These are phyloP conservation scores for Calonectria pauciramosa DNA, from an alignment of 2,329 filamentous ascomycete species.

Conservation along the genomic window DNA sequence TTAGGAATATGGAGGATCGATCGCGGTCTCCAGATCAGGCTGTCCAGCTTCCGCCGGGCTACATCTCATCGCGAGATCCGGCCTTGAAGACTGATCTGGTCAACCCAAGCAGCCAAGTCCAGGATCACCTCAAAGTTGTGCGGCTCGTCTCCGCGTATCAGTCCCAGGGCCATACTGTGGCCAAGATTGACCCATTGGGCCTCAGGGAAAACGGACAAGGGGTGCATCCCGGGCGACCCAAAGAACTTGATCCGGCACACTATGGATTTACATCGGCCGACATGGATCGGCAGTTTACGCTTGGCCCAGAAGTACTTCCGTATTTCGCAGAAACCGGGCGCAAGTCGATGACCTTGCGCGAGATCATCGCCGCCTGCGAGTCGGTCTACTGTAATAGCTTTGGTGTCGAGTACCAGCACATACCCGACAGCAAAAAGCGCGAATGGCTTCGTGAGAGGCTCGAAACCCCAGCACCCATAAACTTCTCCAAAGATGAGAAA, in stretches of 20 bases:
- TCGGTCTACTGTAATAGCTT: conserved; percentile 97
- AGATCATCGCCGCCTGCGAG: conserved; percentile 93
- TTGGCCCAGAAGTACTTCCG: conserved; percentile 94
- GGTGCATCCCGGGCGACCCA: conserved; percentile 87
- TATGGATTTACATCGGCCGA: conserved; percentile 96
- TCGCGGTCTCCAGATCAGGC: conserved; percentile 96
- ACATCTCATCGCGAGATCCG: conserved; percentile 85
- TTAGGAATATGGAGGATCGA: conserved; percentile 97
- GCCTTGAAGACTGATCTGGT: conserved; percentile 76
- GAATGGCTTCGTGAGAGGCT: conserved; percentile 96
- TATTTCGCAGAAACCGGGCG: conserved; percentile 87
- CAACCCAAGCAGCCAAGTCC: conserved; percentile 81
- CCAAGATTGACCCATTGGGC: conserved; percentile 93
- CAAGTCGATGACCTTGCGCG: conserved; percentile 94
- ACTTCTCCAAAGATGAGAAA: conserved; percentile 98
- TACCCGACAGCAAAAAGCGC: conserved; percentile 94
- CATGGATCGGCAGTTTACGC: conserved; percentile 87
- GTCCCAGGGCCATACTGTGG: conserved; percentile 96
- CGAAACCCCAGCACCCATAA: conserved; percentile 92
- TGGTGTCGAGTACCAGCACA: conserved; percentile 97
- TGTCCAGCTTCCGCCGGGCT: conserved; percentile 92
- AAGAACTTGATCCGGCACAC: conserved; percentile 90
- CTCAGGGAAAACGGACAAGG: conserved; percentile 81
- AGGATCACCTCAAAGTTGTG: conserved; percentile 97
- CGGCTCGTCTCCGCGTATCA: conserved; percentile 96